Evolutionary conservation across 805 yeast species (phyloP).

Genomic region (Wickerhamiella vanderwaltii): DNA sequence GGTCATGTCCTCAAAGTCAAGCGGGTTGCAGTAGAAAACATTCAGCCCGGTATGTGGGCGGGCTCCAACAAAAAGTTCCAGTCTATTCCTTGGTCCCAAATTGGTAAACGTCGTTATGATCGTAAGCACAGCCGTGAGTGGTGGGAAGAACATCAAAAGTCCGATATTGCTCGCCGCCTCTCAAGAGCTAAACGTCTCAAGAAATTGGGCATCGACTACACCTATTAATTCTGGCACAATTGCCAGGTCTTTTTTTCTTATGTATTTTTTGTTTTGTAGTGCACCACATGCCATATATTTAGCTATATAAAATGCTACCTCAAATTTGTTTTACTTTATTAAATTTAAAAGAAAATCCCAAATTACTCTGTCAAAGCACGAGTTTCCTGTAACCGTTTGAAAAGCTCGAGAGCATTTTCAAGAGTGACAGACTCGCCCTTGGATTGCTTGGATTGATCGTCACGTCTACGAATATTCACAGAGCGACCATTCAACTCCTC

Average conservation of each 20-base stretch:
- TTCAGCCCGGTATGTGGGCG: constrained; percentile 41
- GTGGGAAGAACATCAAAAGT: constrained; percentile 43
- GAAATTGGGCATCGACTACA: constrained; percentile 47
- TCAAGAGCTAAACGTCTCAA: constrained; percentile 40
- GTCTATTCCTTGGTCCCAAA: constrained; percentile 47
- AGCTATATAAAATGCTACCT: too few species aligned
- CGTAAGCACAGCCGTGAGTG: constrained; percentile 43
- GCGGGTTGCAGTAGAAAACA: constrained; percentile 34
- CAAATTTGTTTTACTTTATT: too few species aligned
- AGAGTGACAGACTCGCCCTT: constrained; percentile 69
- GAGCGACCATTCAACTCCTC: constrained; percentile 68
- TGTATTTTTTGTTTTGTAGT: too few species aligned
- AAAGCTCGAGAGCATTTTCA: constrained; percentile 57
- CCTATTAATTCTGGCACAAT: constrained; percentile 8
- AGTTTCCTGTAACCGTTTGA: constrained; percentile 53
- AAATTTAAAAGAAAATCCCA: too few species aligned
- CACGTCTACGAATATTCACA: constrained; percentile 95
- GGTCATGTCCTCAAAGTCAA: constrained; percentile 75
- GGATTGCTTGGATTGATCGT: constrained; percentile 81
- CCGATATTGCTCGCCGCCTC: constrained; percentile 33
- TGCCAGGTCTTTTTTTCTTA: background rate
- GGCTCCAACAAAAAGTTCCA: constrained; percentile 45
- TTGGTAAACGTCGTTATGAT: constrained; percentile 43
- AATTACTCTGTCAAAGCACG: constrained; percentile 39
- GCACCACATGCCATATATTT: too few species aligned